A percentile compares a stretch with the other conserved stretches of the same genome.
Evolutionary conservation across 306 rosid species (phyloP).

Genomic region (Heteromeles arbutifolia): DNA sequence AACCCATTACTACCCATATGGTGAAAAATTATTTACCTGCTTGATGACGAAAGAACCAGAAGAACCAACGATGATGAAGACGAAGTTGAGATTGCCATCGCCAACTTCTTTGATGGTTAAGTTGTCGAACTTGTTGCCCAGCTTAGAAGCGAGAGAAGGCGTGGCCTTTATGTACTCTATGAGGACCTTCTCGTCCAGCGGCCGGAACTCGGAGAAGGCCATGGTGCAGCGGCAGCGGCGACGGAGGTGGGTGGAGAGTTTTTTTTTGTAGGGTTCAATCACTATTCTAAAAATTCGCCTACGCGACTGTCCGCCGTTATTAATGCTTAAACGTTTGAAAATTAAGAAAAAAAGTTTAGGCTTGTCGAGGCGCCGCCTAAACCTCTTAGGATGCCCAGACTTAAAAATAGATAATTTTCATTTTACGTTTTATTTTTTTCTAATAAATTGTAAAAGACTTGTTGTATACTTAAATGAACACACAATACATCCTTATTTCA

Average conservation of each 20-base stretch:
- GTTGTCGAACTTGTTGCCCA: constrained; percentile 42
- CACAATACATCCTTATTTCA: too few relatives aligned
- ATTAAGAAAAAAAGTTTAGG: too few relatives aligned
- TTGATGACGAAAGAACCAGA: constrained; percentile 74
- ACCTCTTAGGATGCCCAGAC: too few relatives aligned
- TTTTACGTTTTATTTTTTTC: too few relatives aligned
- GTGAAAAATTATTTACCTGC: constrained; percentile 38
- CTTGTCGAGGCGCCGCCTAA: too few relatives aligned
- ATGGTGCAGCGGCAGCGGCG: constrained; percentile 10
- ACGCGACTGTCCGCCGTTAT: too few relatives aligned
- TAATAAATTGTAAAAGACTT: too few relatives aligned
- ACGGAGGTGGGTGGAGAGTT: not conserved
- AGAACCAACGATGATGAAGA: constrained; percentile 54
- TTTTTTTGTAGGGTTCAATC: too few relatives aligned
- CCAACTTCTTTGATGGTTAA: constrained; percentile 70
- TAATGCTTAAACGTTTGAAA: too few relatives aligned
- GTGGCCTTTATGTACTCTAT: constrained; percentile 61
- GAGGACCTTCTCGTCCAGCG: constrained; percentile 54
- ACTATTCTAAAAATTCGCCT: too few relatives aligned
- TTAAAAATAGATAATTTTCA: too few relatives aligned
- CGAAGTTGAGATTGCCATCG: constrained; percentile 87
- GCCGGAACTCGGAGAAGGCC: constrained; percentile 60
- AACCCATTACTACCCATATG: constrained; percentile 8
- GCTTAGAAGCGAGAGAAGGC: constrained; percentile 60
- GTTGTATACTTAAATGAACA: too few relatives aligned